phyloP scores from a whole-genome alignment of 2,329 filamentous ascomycete species.

The Ceratocystis huliohia region DNA sequence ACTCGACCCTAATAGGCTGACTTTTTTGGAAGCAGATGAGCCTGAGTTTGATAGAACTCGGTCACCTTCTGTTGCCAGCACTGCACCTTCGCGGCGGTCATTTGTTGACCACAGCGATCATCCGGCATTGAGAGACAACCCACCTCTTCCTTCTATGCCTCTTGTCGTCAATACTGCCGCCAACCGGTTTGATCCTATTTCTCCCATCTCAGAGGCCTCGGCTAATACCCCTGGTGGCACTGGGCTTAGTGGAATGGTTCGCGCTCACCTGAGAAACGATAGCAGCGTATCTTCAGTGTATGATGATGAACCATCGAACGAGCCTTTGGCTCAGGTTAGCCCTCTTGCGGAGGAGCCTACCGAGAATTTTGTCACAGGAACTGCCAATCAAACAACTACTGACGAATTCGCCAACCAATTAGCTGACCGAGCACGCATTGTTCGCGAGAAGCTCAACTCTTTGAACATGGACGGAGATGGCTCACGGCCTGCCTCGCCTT shows the following conservation, averaged over 20 bases:
- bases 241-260: conserved; percentile 69
- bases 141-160: background rate
- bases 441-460: conserved; percentile 60
- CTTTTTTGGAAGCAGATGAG: conserved; percentile 37
- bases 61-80: conserved; percentile 17
- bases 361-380: conserved; percentile 21
- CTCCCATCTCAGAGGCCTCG: conserved; percentile 29
- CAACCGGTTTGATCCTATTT: conserved; percentile 73
- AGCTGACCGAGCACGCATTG: conserved; percentile 54
- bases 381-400: background rate
- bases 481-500: conserved; percentile 28
- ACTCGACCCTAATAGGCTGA: conserved; percentile 24
- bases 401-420: conserved; percentile 64
- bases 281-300: conserved; percentile 76
- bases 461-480: conserved; percentile 48
- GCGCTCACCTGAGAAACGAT: conserved; percentile 68
- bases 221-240: conserved; percentile 23
- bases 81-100: conserved; percentile 14
- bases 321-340: conserved; percentile 26
- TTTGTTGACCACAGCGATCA: conserved; percentile 20
- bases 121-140: conserved; percentile 15
- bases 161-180: conserved; percentile 26
- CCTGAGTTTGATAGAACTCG: conserved; percentile 26
- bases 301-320: conserved; percentile 33
- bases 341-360: conserved; percentile 30